Evolutionary conservation across 2,329 filamentous ascomycete species (phyloP), one percentile per base, ranked within the genome.

Genomic region (Diplocarpon mali): DNA sequence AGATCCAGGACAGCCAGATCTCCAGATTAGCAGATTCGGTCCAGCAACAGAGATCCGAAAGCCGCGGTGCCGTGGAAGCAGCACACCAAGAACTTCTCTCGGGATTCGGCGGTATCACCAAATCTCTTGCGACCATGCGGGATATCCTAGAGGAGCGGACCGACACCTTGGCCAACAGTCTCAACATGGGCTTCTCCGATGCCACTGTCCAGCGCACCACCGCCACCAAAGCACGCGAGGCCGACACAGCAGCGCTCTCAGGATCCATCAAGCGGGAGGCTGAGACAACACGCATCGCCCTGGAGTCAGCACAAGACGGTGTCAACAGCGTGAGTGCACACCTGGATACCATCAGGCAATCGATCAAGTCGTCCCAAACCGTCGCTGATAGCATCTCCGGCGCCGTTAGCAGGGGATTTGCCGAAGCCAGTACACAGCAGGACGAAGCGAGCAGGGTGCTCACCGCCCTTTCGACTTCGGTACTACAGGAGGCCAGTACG

Each of bases 241-340:
- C 34, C 7, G 13, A 38, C n/a, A 8, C 37, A 17, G 14, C 35
- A 10, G 24, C 35, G 5, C 15, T 43, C 9, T 43, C 40, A 31
- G 12, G 14, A 43, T 20, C 35, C 1, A 43, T 43, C 35, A 43
- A 43, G 31, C 14, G 35, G n/a, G 40, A 43, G 35, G 40, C 40
- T 34, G 34, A 38, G 9, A 32, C 40, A 2, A 43, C 40, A 20
- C 27, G 34, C 34, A 35, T 14, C 10, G 34, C 34, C 13, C 34
- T 35, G 5, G 34, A 35, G 34, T 35, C 34, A 10, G 11, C n/a
- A 15, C 34, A 35, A 16, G 15, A 16, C 34, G 34, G 14, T 14
- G 34, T 35, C 34, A 10, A 14, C 13, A 35, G 34, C 34, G 34
- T 35, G 34, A 35, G 34, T 35, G 34, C 11, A 35, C 16, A 5